Percentiles rank a stretch among this genome's conserved stretches.
These are phyloP conservation scores for Solanum medicagineum DNA, from an alignment of 257 asterid genomes.

Conservation along the genomic window DNA sequence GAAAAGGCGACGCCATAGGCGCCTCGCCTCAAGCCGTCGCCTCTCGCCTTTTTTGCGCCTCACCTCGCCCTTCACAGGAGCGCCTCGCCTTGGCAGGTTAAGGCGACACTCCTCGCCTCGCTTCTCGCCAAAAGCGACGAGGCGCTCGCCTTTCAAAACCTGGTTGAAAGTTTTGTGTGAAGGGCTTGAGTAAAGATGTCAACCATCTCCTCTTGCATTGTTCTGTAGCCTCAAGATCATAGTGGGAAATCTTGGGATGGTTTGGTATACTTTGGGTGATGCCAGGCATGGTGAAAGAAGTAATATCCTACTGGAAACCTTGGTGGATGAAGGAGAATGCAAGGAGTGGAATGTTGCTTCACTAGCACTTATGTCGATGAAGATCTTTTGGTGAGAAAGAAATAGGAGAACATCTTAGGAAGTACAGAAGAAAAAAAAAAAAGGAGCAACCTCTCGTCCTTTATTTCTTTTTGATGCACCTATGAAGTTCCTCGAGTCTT, in stretches of 20 bases:
- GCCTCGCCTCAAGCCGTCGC: too few relatives aligned
- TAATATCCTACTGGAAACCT: background rate
- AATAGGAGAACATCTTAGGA: background rate
- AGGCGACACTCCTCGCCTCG: too few relatives aligned
- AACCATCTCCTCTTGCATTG: background rate
- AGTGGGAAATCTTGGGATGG: background rate
- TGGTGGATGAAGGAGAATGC: background rate
- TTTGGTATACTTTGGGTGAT: background rate
- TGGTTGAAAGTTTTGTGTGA: background rate
- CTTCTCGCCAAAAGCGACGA: too few relatives aligned
- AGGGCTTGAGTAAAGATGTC: background rate
- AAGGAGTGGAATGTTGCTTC: background rate
- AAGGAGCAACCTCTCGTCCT: background rate
- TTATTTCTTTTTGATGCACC: background rate
- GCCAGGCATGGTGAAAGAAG: background rate
- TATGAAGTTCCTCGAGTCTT: background rate
- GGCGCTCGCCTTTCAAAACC: too few relatives aligned
- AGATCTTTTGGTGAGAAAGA: background rate
- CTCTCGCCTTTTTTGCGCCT: too few relatives aligned
- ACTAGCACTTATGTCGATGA: background rate
- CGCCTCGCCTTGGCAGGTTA: too few relatives aligned
- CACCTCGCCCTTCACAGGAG: too few relatives aligned
- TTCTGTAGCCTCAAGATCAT: background rate
- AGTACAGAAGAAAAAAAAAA: background rate
- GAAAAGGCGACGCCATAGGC: too few relatives aligned